Percentiles rank a stretch among this genome's conserved stretches.
Evolutionary conservation across 2,329 filamentous ascomycete genomes (phyloP).

Genomic region (Aspergillus pseudonomiae): DNA sequence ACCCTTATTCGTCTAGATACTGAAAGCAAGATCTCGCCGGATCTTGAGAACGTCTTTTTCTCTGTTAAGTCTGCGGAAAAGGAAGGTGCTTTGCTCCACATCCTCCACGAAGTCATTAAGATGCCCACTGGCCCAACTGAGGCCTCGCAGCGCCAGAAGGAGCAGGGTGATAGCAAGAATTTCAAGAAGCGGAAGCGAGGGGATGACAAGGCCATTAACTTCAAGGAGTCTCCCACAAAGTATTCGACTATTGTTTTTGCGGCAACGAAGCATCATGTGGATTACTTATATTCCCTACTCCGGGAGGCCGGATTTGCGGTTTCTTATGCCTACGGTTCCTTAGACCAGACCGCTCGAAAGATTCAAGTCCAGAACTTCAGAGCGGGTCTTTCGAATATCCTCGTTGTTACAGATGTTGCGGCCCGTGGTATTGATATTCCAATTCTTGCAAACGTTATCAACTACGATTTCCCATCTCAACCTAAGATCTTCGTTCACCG

Average conservation of each 20-base stretch:
- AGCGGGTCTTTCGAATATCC: slow-evolving; percentile 78
- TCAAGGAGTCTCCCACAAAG: slow-evolving; percentile 73
- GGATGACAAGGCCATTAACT: slow-evolving; percentile 53
- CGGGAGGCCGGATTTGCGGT: slow-evolving; percentile 80
- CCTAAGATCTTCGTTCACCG: slow-evolving; percentile 96
- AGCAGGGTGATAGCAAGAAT: slow-evolving; percentile 49
- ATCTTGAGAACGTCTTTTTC: slow-evolving; percentile 95
- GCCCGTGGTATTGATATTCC: slow-evolving; percentile 98
- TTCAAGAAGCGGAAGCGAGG: slow-evolving; percentile 52
- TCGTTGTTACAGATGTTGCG: slow-evolving; percentile 95
- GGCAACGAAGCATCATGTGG: slow-evolving; percentile 95
- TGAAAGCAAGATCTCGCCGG: slow-evolving; percentile 93
- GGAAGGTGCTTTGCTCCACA: slow-evolving; percentile 85
- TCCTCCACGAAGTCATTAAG: slow-evolving; percentile 89
- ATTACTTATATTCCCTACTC: slow-evolving; percentile 86
- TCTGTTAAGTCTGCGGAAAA: slow-evolving; percentile 90
- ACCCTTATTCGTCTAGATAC: slow-evolving; percentile 87
- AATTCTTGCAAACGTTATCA: slow-evolving; percentile 93
- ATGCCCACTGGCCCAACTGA: slow-evolving; percentile 73
- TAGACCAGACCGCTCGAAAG: slow-evolving; percentile 91
- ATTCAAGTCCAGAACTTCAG: slow-evolving; percentile 92
- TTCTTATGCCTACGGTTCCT: slow-evolving; percentile 90
- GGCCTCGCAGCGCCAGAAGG: slow-evolving; percentile 50
- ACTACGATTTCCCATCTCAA: slow-evolving; percentile 96
- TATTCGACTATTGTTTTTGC: slow-evolving; percentile 95